Conservation (phyloP, 805 yeast genomes). For the Hanseniaspora lindneri region DNA sequence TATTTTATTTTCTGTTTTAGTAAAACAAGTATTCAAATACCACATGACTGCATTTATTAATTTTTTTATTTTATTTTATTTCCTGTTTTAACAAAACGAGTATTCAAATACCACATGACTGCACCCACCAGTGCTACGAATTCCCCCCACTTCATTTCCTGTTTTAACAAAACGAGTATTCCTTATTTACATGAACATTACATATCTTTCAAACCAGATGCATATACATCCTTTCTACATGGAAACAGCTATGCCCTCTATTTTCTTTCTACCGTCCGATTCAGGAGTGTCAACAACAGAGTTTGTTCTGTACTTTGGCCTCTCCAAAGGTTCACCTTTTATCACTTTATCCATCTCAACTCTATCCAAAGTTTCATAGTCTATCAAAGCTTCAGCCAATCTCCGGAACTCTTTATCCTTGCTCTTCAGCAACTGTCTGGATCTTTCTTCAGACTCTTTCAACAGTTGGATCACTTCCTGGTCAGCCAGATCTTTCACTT, state of each 20-base stretch:
- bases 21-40: too few relatives aligned
- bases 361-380: constrained; percentile 85
- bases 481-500: constrained; percentile 80
- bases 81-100: too few relatives aligned
- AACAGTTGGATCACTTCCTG: constrained; percentile 73
- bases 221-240: background rate
- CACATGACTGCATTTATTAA: too few relatives aligned
- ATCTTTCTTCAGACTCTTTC: constrained; percentile 65
- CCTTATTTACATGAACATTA: constrained; percentile 4
- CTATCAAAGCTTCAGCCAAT: constrained; percentile 83
- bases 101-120: too few relatives aligned
- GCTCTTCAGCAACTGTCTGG: constrained; percentile 52
- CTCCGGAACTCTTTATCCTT: constrained; percentile 63
- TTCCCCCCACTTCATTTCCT: too few relatives aligned
- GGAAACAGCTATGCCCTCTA: constrained; percentile 20
- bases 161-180: too few relatives aligned
- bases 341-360: constrained; percentile 83
- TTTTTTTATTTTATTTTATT: too few relatives aligned
- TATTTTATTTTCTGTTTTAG: too few relatives aligned
- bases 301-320: constrained; percentile 59
- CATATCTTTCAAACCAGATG: background rate
- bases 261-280: constrained; percentile 35
- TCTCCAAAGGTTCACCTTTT: constrained; percentile 61
- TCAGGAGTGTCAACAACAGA: constrained; percentile 54
- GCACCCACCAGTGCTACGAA: too few relatives aligned